Evolutionary conservation across 164 flowering plant genomes (phyloP).

Genomic region (Stephania japonica): DNA sequence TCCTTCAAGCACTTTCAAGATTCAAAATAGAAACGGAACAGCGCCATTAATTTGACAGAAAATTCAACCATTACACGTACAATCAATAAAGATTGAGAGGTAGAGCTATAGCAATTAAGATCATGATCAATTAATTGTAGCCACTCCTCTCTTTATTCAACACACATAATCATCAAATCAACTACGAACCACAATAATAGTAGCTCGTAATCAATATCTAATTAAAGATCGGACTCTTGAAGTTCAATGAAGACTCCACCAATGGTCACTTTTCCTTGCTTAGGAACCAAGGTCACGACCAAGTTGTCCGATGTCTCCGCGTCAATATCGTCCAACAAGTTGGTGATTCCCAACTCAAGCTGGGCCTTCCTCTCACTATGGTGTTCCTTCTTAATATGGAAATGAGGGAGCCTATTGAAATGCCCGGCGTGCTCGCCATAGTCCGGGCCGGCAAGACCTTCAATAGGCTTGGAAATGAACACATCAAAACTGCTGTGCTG

Average conservation of each 20-base stretch:
- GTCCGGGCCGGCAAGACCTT: conserved; percentile 8
- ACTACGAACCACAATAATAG: too few relatives aligned
- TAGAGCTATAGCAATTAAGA: too few relatives aligned
- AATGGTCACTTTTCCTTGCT: conserved; percentile 9
- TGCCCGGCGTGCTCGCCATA: conserved; percentile 16
- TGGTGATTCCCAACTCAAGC: conserved; percentile 10
- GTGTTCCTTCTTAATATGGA: background rate
- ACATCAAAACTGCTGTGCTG: conserved; percentile 9
- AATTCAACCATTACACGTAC: too few relatives aligned
- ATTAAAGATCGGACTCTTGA: too few relatives aligned
- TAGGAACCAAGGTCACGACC: conserved; percentile 14
- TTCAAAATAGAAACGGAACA: too few relatives aligned
- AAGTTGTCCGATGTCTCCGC: background rate
- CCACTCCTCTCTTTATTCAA: too few relatives aligned
- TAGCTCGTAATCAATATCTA: too few relatives aligned
- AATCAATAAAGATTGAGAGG: too few relatives aligned
- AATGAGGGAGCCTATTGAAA: conserved; percentile 10
- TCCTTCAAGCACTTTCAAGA: too few relatives aligned
- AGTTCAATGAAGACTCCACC: conserved; percentile 8
- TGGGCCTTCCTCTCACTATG: background rate
- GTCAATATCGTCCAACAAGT: conserved; percentile 15
- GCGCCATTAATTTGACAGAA: too few relatives aligned
- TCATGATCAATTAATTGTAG: too few relatives aligned
- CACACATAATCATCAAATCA: too few relatives aligned
- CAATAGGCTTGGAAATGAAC: conserved; percentile 7